These are phyloP conservation scores for Emmonsiellopsis sp. DNA, from an alignment of 2,329 filamentous ascomycete species.

Conservation along the genomic window DNA sequence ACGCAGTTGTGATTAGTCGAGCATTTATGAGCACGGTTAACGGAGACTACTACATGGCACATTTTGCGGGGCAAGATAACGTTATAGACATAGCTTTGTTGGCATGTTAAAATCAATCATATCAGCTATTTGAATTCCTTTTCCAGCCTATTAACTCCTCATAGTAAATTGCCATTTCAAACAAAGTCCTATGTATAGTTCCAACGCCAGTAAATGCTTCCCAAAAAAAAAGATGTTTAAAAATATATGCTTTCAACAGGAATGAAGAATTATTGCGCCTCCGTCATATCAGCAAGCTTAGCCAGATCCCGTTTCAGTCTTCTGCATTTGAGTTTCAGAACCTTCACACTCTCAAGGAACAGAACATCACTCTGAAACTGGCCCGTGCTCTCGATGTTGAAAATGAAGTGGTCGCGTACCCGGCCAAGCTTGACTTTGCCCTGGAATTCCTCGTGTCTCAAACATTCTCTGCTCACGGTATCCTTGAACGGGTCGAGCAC, in stretches of 20 bases:
- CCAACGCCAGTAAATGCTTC: conserved; percentile 33
- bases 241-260: conserved; percentile 2
- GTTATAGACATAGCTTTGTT: background rate
- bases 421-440: conserved; percentile 91
- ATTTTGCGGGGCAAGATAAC: background rate
- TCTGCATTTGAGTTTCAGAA: conserved; percentile 73
- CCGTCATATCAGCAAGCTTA: conserved; percentile 29
- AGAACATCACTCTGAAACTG: conserved; percentile 91
- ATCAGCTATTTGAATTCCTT: background rate
- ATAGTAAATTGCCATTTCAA: background rate
- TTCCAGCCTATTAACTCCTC: background rate
- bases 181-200: background rate
- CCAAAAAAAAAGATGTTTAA: conserved; percentile 14
- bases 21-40: background rate
- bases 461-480: conserved; percentile 84
- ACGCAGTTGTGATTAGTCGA: background rate
- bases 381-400: conserved; percentile 85
- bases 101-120: background rate
- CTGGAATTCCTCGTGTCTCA: conserved; percentile 87
- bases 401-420: conserved; percentile 93
- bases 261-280: conserved; percentile 7
- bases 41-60: background rate
- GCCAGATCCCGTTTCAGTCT: conserved; percentile 36
- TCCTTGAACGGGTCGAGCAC: conserved; percentile 85
- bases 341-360: conserved; percentile 79